Base-by-base conservation (phyloP, 148 eudicot genomes). In the Pouteria glomerata region DNA sequence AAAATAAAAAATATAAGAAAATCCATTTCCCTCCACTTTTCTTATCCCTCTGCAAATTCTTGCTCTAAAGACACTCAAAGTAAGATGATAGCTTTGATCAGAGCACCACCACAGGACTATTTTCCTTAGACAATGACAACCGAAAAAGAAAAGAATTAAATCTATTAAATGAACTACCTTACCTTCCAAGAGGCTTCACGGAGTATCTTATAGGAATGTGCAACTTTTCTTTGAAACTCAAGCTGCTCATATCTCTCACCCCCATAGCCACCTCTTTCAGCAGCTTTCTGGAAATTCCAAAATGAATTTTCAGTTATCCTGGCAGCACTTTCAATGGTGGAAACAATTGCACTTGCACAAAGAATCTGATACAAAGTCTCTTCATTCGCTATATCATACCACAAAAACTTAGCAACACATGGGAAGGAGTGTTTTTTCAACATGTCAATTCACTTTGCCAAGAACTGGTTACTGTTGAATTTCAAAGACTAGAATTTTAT, bases 241-340 rank as follows among this genome's bases (percentile, higher is more conserved):
- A 92, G 96, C 71, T 81, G 88, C 81, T 92, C 99, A 8, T 92
- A 95, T 76, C 99, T 84, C 81, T 95, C 99, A n/a, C 77, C 90
- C 65, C 99, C 97, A 77, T 92, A 95, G 29, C 97, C 99, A 68
- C 99, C 96, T 80, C 99, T 85, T 81, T 92, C 96, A 16, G 97
- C 91, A 79, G 99, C 99, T 90, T 89, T 85, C 99, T 95, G 80
- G 67, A 44, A 34, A 63, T 39, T 72, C 63, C 42, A 19, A 37
- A 50, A 6, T 50, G 21, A 50, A 50, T 6, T 3, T 12, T 0
- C 6, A 19, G 3, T 6, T 15, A 16, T 3, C 53, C 8, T 12
- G 21, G 18, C 53, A 24, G 41, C 34, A 50, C n/a, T 35, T 37
- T 21, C n/a, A 39, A 23, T 21, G 24, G 30, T 39, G 48, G 47